phyloP scores from a whole-genome alignment of 2,329 filamentous ascomycete genomes.

The Colletotrichum spaethianum region DNA sequence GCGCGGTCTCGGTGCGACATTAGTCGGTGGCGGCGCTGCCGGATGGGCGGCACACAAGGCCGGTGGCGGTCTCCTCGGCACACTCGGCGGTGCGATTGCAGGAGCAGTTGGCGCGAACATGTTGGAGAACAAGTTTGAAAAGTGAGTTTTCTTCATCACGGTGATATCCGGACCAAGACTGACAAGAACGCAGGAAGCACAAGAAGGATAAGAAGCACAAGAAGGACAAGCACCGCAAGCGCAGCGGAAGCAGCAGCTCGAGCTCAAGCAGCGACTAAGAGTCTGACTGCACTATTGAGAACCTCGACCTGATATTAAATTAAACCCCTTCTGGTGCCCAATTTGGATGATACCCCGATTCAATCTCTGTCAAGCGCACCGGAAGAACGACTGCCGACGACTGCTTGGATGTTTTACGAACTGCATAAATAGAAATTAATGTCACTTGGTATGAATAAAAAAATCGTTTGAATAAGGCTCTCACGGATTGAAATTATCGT shows the following conservation, averaged over 20 bases:
- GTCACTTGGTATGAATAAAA: background rate
- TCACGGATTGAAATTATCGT: background rate
- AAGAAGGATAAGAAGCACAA: conserved; percentile 53
- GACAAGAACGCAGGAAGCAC: conserved; percentile 27
- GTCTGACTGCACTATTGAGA: fast-evolving
- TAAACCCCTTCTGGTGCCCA: background rate
- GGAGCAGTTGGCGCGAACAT: conserved; percentile 70
- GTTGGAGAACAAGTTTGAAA: conserved; percentile 60
- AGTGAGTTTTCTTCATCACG: conserved; percentile 34
- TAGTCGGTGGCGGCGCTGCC: conserved; percentile 68
- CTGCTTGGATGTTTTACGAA: background rate
- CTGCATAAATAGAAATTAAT: conserved; percentile 25
- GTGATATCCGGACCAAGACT: background rate
- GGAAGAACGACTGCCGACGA: conserved; percentile 12
- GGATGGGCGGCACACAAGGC: conserved; percentile 68
- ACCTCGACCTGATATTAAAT: background rate
- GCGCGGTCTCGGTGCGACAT: conserved; percentile 68
- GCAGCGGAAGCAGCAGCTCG: conserved; percentile 37
- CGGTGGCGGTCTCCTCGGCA: conserved; percentile 66
- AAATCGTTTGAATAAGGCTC: background rate
- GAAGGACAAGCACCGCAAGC: conserved; percentile 42
- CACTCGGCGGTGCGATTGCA: conserved; percentile 63
- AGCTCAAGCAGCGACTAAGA: conserved; percentile 33
- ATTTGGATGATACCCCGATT: conserved; percentile 22
- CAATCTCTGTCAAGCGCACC: conserved; percentile 4